A percentile compares a stretch with the other conserved stretches of the same genome.
Evolutionary conservation across 2,329 filamentous ascomycete genomes (phyloP).

Genomic region (Septoria linicola): DNA sequence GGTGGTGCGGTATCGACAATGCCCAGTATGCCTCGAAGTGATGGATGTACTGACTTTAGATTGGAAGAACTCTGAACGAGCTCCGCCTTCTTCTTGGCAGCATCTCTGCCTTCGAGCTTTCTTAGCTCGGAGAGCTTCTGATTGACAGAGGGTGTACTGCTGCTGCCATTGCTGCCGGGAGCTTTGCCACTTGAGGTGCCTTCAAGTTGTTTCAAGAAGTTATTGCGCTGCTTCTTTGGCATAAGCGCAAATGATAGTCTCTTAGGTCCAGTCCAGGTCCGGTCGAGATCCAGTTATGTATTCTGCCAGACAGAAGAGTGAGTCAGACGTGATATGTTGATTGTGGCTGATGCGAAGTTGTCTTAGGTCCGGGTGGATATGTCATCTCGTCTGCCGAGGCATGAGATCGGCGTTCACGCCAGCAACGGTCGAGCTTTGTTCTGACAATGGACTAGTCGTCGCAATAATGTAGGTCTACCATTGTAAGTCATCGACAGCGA

Average conservation of each 20-base stretch:
- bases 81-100: conserved; percentile 42
- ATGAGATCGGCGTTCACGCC: too few relatives aligned
- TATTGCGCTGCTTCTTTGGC: conserved; percentile 47
- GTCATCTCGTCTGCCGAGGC: too few relatives aligned
- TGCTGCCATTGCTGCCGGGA: conserved; percentile 30
- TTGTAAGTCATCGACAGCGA: neutral
- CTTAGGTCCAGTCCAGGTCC: conserved; percentile 12
- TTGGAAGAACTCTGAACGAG: conserved; percentile 43
- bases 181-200: conserved; percentile 40
- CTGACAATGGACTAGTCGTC: neutral
- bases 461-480: conserved; percentile 18
- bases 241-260: conserved; percentile 34
- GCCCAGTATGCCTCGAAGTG: conserved; percentile 46
- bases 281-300: conserved; percentile 7
- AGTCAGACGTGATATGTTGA: conserved; percentile 10
- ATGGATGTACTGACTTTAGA: conserved; percentile 47
- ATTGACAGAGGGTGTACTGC: conserved; percentile 41
- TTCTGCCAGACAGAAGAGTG: conserved; percentile 8
- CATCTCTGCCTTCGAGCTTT: conserved; percentile 42
- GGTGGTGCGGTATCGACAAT: conserved; percentile 49
- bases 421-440: neutral
- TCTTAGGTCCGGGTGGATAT: too few relatives aligned
- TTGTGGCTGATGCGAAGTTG: neutral
- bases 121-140: conserved; percentile 50
- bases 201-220: conserved; percentile 42